These are phyloP conservation scores for Trypanosoma scelopori DNA, from an alignment of 208 protist genomes.

Conservation along the genomic window DNA sequence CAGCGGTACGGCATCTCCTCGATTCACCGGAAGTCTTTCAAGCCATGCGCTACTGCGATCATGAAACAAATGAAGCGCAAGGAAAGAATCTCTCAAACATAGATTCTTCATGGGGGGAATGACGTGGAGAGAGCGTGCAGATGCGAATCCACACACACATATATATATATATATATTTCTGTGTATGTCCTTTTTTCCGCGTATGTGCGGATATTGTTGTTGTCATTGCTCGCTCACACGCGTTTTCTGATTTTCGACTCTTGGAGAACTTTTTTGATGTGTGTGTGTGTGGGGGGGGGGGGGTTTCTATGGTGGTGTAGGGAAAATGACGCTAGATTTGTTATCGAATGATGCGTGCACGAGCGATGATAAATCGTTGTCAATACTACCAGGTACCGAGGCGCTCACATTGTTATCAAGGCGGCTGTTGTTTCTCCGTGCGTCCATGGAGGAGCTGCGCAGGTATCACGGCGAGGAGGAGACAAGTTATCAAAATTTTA, in stretches of 20 bases:
- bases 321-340: too few species aligned
- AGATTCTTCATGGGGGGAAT: neutral
- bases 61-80: conserved; percentile 43
- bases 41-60: conserved; percentile 57
- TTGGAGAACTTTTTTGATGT: neutral
- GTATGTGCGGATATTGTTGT: too few species aligned
- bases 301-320: too few species aligned
- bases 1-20: conserved; percentile 62
- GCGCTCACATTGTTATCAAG: conserved; percentile 6
- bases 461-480: neutral
- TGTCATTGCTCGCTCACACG: too few species aligned
- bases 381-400: conserved; percentile 1
- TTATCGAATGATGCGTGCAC: too few species aligned
- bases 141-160: neutral
- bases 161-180: too few species aligned
- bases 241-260: conserved; percentile 1
- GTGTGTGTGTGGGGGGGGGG: too few species aligned
- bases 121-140: neutral
- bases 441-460: conserved; percentile 8
- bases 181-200: too few species aligned
- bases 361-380: neutral
- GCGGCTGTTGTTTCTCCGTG: neutral
- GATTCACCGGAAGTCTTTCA: conserved; percentile 82
- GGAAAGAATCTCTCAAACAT: conserved; percentile 12
- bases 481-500: neutral